Conservation (phyloP, 2,329 filamentous ascomycete species). For the Cordyceps militaris region DNA sequence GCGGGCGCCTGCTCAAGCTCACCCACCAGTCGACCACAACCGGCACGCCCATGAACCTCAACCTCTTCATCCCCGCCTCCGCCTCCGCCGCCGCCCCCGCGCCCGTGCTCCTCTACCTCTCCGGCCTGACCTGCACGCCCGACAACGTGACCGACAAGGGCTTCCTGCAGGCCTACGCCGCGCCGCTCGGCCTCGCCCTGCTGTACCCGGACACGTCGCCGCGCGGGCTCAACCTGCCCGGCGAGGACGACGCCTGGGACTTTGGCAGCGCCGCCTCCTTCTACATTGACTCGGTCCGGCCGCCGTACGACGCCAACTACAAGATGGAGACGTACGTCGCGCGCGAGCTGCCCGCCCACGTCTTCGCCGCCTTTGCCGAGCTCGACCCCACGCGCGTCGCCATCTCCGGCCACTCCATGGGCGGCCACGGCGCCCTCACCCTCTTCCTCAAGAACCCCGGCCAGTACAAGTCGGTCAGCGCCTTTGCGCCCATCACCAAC, state of each 20-base stretch:
- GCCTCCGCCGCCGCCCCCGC: slow-evolving; percentile 49
- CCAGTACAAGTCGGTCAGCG: slow-evolving; percentile 80
- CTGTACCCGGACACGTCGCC: slow-evolving; percentile 94
- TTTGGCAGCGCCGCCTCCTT: slow-evolving; percentile 91
- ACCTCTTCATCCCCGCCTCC: slow-evolving; percentile 80
- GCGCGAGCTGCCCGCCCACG: slow-evolving; percentile 71
- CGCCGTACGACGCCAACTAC: slow-evolving; percentile 72
- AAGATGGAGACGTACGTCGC: slow-evolving; percentile 93
- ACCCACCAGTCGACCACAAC: slow-evolving; percentile 74
- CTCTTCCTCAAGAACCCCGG: slow-evolving; percentile 88
- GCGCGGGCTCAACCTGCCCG: slow-evolving; percentile 69
- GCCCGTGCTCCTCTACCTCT: slow-evolving; percentile 87
- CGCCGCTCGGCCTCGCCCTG: slow-evolving; percentile 77
- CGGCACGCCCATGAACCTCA: slow-evolving; percentile 83
- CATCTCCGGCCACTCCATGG: slow-evolving; percentile 95
- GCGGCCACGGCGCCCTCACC: slow-evolving; percentile 89
- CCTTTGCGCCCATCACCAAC: slow-evolving; percentile 87
- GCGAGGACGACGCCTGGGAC: slow-evolving; percentile 84
- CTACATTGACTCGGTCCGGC: slow-evolving; percentile 78
- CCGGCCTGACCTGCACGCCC: slow-evolving; percentile 88
- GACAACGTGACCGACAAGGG: slow-evolving; percentile 79
- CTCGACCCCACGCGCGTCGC: slow-evolving; percentile 66
- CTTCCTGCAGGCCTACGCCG: slow-evolving; percentile 82
- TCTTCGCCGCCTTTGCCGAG: slow-evolving; percentile 64
- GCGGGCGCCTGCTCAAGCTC: slow-evolving; percentile 91